phyloP scores from a whole-genome alignment of 2,329 filamentous ascomycete species.

The Fusarium odoratissimum region DNA sequence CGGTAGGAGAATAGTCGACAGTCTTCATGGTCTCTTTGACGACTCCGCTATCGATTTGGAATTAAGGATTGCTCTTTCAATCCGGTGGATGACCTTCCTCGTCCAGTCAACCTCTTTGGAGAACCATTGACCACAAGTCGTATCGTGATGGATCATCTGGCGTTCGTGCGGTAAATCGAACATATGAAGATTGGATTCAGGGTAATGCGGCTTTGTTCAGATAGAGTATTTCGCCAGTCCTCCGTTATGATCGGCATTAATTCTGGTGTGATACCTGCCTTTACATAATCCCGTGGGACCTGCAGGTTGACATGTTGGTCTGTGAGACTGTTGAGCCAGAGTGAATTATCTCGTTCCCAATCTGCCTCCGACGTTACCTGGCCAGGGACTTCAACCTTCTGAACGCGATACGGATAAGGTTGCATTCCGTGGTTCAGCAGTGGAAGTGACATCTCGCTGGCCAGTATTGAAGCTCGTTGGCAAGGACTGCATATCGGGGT shows the following conservation, averaged over 20 bases:
- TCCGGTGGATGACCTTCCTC: accelerated
- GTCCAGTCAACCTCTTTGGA: not conserved
- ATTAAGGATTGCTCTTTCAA: not conserved
- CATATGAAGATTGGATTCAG: not conserved
- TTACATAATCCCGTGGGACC: too few species aligned
- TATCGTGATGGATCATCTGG: not conserved
- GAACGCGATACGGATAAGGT: too few species aligned
- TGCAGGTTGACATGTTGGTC: not conserved
- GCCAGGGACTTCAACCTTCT: accelerated
- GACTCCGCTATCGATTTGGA: accelerated
- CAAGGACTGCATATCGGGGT: not conserved
- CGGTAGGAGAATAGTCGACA: too few species aligned
- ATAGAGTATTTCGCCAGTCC: not conserved
- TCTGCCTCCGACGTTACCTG: accelerated
- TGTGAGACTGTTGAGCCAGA: not conserved
- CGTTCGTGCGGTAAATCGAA: not conserved
- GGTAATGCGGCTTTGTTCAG: accelerated
- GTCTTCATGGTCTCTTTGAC: not conserved
- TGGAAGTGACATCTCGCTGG: not conserved
- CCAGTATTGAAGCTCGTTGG: not conserved
- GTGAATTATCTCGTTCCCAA: not conserved
- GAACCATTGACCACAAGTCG: too few species aligned
- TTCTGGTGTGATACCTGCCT: not conserved
- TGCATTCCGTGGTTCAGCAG: accelerated
- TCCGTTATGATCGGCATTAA: not conserved